Conservation (phyloP, 1,284 basidiomycete species). For the Moesziomyces sp. region DNA sequence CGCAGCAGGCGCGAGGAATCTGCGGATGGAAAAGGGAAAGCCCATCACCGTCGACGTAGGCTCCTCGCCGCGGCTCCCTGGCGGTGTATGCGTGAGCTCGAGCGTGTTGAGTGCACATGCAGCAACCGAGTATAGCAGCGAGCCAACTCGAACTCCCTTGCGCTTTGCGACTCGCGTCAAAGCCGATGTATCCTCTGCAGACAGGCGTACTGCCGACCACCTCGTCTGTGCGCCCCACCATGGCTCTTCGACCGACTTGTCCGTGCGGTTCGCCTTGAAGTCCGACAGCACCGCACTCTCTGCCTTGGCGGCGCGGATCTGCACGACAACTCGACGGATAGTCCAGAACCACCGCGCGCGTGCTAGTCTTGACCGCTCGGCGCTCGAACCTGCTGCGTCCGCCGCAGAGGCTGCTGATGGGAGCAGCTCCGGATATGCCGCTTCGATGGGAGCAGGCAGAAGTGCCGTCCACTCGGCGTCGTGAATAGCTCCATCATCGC, state of each 20-base stretch:
- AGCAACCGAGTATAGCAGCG: slow-evolving; percentile 37
- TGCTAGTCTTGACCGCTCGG: slow-evolving; percentile 7
- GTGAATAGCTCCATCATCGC: background rate
- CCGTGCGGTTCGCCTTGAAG: slow-evolving; percentile 24
- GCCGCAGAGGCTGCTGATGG: background rate
- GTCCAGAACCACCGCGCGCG: slow-evolving; percentile 48
- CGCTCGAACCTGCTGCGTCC: background rate
- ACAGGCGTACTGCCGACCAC: slow-evolving; percentile 34
- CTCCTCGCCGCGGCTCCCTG: slow-evolving; percentile 1
- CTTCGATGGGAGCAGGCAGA: slow-evolving; percentile 36
- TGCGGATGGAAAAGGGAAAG: slow-evolving; percentile 39
- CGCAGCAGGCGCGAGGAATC: slow-evolving; percentile 21
- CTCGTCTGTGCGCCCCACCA: slow-evolving; percentile 46
- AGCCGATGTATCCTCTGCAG: slow-evolving; percentile 15
- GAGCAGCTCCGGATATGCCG: slow-evolving; percentile 32
- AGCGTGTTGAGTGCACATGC: slow-evolving; percentile 45
- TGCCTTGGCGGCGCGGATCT: slow-evolving; percentile 24
- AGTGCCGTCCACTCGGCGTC: slow-evolving; percentile 16
- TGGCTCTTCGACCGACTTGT: slow-evolving; percentile 19
- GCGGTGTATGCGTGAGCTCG: slow-evolving; percentile 6
- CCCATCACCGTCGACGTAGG: slow-evolving; percentile 40
- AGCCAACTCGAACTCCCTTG: slow-evolving; percentile 34
- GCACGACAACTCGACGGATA: slow-evolving; percentile 32
- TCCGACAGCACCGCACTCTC: slow-evolving; percentile 29
- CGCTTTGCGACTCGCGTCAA: slow-evolving; percentile 29